These are phyloP conservation scores for Diaporthe vexans DNA, from an alignment of 2,329 filamentous ascomycete genomes.

Conservation along the genomic window DNA sequence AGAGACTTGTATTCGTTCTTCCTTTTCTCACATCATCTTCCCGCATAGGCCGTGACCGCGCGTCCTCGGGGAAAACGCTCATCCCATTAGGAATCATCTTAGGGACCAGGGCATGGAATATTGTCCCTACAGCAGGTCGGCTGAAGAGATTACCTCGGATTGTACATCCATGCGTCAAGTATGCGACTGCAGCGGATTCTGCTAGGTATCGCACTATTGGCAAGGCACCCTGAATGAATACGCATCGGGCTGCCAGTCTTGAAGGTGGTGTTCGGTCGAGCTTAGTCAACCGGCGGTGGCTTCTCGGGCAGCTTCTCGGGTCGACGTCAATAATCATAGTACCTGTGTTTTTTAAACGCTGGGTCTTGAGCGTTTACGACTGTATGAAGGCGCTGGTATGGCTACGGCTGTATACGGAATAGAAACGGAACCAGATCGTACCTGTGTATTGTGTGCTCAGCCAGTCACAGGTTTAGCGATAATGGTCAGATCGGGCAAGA, in stretches of 20 bases:
- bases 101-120: background rate
- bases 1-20: no score
- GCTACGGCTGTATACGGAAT: no score
- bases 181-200: background rate
- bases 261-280: background rate
- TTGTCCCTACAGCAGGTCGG: background rate
- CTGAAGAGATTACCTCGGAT: background rate
- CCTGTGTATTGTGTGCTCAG: no score
- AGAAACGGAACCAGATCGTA: no score
- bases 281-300: background rate
- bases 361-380: no score
- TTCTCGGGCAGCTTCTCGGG: background rate
- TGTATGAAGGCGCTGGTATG: no score
- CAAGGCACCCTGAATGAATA: background rate
- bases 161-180: background rate
- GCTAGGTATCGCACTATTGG: background rate
- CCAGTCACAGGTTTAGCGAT: background rate
- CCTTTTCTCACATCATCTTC: background rate
- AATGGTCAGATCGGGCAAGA: background rate
- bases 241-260: no score
- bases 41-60: background rate
- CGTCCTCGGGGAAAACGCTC: background rate
- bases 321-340: no score
- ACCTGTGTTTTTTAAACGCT: no score
- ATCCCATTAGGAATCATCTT: background rate